Evolutionary conservation across 495 filamentous ascomycete species (phyloP).

Genomic region (Neurospora sp.): DNA sequence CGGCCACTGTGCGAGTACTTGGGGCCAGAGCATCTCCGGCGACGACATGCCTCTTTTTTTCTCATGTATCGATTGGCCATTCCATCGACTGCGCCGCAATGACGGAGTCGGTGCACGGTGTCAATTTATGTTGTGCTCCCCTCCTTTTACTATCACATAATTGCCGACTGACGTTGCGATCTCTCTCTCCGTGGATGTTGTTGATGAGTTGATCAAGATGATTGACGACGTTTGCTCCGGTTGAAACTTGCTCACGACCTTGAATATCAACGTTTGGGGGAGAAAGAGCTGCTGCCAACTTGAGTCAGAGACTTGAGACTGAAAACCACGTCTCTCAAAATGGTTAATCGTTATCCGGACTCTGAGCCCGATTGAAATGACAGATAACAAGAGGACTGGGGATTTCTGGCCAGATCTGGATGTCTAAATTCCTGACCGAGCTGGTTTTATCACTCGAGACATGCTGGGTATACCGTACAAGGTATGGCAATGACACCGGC

Average conservation of each 20-base stretch:
- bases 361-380: neutral
- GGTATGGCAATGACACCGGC: neutral
- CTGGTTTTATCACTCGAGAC: neutral
- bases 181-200: neutral
- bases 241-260: neutral
- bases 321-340: neutral
- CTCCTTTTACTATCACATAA: neutral
- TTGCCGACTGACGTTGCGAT: neutral
- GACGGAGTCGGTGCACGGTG: neutral
- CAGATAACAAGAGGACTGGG: neutral
- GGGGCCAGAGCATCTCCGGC: slow-evolving; percentile 1
- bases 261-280: neutral
- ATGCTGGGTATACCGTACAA: neutral
- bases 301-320: neutral
- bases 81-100: neutral
- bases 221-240: neutral
- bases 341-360: neutral
- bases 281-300: neutral
- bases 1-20: slow-evolving; percentile 19
- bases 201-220: neutral
- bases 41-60: neutral
- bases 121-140: neutral
- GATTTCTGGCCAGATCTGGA: neutral
- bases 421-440: neutral
- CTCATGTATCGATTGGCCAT: neutral